A percentile compares a stretch with the other conserved stretches of the same genome.
These are phyloP conservation scores for Phytophthora pluvialis DNA, from an alignment of 352 stramenopile species.

Conservation along the genomic window DNA sequence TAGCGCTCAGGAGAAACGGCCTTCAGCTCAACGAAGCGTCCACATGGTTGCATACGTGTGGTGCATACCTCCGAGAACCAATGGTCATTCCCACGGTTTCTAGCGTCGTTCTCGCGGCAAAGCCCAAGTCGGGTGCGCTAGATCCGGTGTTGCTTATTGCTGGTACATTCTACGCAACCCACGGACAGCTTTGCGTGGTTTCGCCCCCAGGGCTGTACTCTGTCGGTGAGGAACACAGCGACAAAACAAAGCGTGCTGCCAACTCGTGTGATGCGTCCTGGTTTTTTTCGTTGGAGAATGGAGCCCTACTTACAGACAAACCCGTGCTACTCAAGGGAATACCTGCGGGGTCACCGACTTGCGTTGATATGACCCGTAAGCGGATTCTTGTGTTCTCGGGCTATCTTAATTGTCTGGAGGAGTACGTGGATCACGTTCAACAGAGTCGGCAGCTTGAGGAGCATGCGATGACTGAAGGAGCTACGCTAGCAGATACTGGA, in stretches of 20 bases:
- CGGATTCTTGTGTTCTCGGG: constrained; percentile 73
- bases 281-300: constrained; percentile 71
- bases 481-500: constrained; percentile 37
- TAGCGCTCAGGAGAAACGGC: constrained; percentile 59
- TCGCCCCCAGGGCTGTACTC: constrained; percentile 67
- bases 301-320: constrained; percentile 37
- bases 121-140: constrained; percentile 43
- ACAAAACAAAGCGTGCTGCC: constrained; percentile 48
- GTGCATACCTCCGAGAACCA: constrained; percentile 47
- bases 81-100: constrained; percentile 51
- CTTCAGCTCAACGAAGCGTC: constrained; percentile 50
- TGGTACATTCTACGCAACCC: constrained; percentile 73
- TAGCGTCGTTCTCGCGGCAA: constrained; percentile 38
- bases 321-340: constrained; percentile 62
- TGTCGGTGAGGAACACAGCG: constrained; percentile 42
- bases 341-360: constrained; percentile 69
- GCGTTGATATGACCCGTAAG: constrained; percentile 48
- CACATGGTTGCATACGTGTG: constrained; percentile 54
- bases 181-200: constrained; percentile 65
- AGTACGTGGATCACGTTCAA: constrained; percentile 49
- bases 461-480: not conserved
- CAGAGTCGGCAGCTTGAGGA: not conserved
- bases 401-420: constrained; percentile 74
- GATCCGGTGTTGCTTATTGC: constrained; percentile 80
- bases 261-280: constrained; percentile 66